Conservation (phyloP, 345 rosid species). For the Salix purpurea region DNA sequence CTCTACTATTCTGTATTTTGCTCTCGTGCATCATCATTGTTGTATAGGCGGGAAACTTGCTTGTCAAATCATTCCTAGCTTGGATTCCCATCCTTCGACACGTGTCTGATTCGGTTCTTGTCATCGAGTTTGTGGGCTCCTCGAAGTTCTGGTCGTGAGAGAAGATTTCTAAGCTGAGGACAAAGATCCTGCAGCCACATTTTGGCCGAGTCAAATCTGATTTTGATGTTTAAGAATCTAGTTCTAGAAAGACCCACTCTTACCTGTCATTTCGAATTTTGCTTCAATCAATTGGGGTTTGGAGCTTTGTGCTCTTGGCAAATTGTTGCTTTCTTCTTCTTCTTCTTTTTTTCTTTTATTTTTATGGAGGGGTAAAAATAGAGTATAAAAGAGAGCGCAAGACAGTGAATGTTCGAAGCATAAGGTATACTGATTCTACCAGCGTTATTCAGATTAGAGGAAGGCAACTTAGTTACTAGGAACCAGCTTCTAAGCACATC, state of each 20-base stretch:
- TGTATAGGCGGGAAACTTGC: too few relatives aligned
- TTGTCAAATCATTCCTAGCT: too few relatives aligned
- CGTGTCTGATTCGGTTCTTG: too few relatives aligned
- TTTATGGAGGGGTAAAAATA: neutral
- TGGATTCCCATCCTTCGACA: too few relatives aligned
- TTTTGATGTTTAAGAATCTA: slow-evolving; percentile 5
- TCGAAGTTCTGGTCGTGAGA: slow-evolving; percentile 23
- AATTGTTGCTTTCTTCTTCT: neutral
- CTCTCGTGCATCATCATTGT: too few relatives aligned
- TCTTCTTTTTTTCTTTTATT: too few relatives aligned
- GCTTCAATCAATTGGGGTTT: neutral
- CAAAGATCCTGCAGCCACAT: slow-evolving; percentile 25
- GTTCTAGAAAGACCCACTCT: neutral
- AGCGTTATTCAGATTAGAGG: neutral
- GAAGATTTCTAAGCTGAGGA: slow-evolving; percentile 15
- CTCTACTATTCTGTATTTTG: too few relatives aligned
- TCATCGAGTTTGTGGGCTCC: slow-evolving; percentile 1
- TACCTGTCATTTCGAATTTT: neutral
- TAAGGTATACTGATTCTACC: neutral
- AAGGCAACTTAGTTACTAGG: neutral
- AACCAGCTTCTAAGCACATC: neutral
- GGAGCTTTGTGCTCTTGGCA: neutral
- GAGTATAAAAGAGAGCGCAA: neutral
- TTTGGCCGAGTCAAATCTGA: slow-evolving; percentile 6
- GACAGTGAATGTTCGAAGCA: neutral